Evolutionary conservation across 805 yeast genomes (phyloP).

Genomic region (Wickerhamiella hasegawae): DNA sequence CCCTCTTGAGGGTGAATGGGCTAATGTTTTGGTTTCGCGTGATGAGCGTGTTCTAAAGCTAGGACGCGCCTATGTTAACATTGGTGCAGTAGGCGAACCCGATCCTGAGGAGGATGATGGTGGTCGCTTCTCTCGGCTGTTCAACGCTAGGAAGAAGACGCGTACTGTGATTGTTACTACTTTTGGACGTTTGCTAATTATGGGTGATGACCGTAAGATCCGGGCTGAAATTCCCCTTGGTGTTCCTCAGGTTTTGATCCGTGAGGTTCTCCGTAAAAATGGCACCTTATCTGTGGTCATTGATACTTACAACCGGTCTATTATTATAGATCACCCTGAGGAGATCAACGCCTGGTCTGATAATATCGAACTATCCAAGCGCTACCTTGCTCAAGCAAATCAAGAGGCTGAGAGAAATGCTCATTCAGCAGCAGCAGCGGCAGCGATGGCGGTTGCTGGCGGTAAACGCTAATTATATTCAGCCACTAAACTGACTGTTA

Average conservation of each 20-base stretch:
- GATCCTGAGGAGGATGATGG: slow-evolving; percentile 11
- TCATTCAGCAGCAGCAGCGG: slow-evolving; percentile 21
- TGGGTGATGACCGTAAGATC: slow-evolving; percentile 19
- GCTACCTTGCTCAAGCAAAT: slow-evolving; percentile 17
- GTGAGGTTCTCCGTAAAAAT: slow-evolving; percentile 8
- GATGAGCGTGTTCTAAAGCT: slow-evolving; percentile 33
- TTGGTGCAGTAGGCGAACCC: slow-evolving; percentile 9
- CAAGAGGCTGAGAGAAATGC: slow-evolving; percentile 19
- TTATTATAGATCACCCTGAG: slow-evolving; percentile 22
- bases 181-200: slow-evolving; percentile 20
- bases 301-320: slow-evolving; percentile 20
- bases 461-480: too few species aligned
- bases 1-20: slow-evolving; percentile 41
- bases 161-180: slow-evolving; percentile 23
- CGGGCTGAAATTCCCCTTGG: slow-evolving; percentile 21
- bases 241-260: slow-evolving; percentile 19
- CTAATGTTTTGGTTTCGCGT: slow-evolving; percentile 25
- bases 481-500: too few species aligned
- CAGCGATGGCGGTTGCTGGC: slow-evolving; percentile 20
- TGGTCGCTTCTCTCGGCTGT: slow-evolving; percentile 17
- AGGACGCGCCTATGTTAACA: slow-evolving; percentile 24
- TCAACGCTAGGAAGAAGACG: slow-evolving; percentile 15
- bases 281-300: slow-evolving; percentile 17
- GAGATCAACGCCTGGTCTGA: slow-evolving; percentile 19
- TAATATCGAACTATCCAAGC: slow-evolving; percentile 18